phyloP scores from a whole-genome alignment of 2,329 filamentous ascomycete species.

The Trematosphaeria pertusa region DNA sequence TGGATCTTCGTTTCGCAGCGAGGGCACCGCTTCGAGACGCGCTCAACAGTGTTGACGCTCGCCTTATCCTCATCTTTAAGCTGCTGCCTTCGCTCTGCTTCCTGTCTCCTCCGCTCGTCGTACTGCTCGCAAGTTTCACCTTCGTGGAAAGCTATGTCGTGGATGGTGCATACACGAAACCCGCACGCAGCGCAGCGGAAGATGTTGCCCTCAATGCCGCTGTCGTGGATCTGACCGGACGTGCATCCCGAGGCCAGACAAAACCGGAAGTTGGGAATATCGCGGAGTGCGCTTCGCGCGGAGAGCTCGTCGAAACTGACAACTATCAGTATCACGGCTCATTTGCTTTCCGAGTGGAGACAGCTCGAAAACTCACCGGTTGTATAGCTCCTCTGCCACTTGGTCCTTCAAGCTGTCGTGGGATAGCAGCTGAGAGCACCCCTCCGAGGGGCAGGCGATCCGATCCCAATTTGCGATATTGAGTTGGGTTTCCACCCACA shows the following conservation, averaged over 20 bases:
- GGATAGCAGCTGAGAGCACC: slow-evolving; percentile 53
- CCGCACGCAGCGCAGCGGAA: slow-evolving; percentile 44
- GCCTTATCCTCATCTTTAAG: slow-evolving; percentile 25
- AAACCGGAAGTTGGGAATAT: slow-evolving; percentile 57
- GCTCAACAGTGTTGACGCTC: slow-evolving; percentile 23
- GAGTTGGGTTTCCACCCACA: slow-evolving; percentile 43
- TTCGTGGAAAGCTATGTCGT: slow-evolving; percentile 41
- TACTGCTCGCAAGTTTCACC: slow-evolving; percentile 47
- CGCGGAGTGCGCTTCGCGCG: slow-evolving; percentile 50
- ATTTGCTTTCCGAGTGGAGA: too few species aligned
- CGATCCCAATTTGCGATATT: slow-evolving; percentile 48
- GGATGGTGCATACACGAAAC: slow-evolving; percentile 42
- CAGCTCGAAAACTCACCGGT: slow-evolving; percentile 48
- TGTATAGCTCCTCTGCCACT: slow-evolving; percentile 53
- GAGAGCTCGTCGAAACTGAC: slow-evolving; percentile 50
- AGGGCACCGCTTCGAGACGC: slow-evolving; percentile 41
- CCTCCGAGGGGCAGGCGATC: slow-evolving; percentile 55
- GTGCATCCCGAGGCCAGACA: slow-evolving; percentile 58
- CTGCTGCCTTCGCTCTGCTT: too few species aligned
- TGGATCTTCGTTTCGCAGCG: slow-evolving; percentile 44
- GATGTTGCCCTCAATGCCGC: slow-evolving; percentile 50
- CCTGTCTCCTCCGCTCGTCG: slow-evolving; percentile 40
- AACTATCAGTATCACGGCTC: neutral
- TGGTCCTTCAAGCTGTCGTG: slow-evolving; percentile 54
- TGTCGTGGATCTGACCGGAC: slow-evolving; percentile 61